Percentiles rank a stretch among this genome's conserved stretches.
Evolutionary conservation across 1,284 basidiomycete species (phyloP).

Genomic region (Xerocomus cyaneibrunnescens): DNA sequence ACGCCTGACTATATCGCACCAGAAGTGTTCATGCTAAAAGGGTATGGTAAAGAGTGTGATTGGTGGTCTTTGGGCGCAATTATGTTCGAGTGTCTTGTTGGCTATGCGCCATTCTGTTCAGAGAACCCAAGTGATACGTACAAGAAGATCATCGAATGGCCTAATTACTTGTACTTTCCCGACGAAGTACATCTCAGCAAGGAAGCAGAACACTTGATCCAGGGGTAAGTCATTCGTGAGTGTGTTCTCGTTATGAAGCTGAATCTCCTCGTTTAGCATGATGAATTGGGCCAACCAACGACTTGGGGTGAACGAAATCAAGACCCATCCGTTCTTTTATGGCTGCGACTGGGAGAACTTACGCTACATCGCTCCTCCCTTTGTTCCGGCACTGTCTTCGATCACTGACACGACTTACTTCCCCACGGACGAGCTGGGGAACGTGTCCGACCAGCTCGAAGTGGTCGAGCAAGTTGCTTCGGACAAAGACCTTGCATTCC

Average conservation of each 20-base stretch:
- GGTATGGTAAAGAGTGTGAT: slow-evolving; percentile 97
- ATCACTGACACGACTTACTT: slow-evolving; percentile 97
- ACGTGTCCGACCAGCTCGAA: slow-evolving; percentile 74
- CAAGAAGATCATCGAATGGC: slow-evolving; percentile 98
- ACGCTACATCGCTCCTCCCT: slow-evolving; percentile 92
- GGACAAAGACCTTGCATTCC: slow-evolving; percentile 90
- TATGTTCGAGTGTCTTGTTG: slow-evolving; percentile 98
- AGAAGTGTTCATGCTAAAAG: slow-evolving; percentile 97
- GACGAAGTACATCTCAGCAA: slow-evolving; percentile 94
- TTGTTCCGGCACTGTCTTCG: slow-evolving; percentile 89
- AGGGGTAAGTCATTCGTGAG: slow-evolving; percentile 50
- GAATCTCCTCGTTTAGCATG: slow-evolving; percentile 48
- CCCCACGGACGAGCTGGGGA: slow-evolving; percentile 93
- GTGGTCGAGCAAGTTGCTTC: slow-evolving; percentile 69
- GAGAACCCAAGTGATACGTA: slow-evolving; percentile 98
- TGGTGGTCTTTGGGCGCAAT: slow-evolving; percentile 99
- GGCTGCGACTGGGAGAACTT: slow-evolving; percentile 94
- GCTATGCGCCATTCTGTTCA: slow-evolving; percentile 97
- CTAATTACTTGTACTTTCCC: slow-evolving; percentile 87
- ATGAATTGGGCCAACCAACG: slow-evolving; percentile 85
- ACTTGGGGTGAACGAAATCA: slow-evolving; percentile 85
- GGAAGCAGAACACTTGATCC: slow-evolving; percentile 91
- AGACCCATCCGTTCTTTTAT: slow-evolving; percentile 94
- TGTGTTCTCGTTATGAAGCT: slow-evolving; percentile 2
- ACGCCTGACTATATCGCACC: slow-evolving; percentile 85